Conservation (phyloP, 768 basidiomycete species). For the Kwoniella bestiolae region DNA sequence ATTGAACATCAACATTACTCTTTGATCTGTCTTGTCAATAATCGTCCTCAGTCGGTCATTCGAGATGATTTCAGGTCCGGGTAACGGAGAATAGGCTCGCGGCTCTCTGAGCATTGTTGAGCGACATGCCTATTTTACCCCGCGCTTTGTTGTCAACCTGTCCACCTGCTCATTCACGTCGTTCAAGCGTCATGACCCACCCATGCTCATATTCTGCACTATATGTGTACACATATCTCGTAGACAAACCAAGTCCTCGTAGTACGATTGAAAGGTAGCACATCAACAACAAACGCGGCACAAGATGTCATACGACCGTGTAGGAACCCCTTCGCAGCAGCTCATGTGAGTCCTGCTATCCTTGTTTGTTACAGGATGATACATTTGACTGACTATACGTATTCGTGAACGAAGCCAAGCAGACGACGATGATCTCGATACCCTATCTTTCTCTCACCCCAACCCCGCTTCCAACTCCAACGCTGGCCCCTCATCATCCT, state of each 20-base stretch:
- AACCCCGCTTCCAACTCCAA: neutral
- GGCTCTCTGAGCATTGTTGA: too few relatives aligned
- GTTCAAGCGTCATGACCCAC: neutral
- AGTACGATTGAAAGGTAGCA: neutral
- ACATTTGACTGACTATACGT: neutral
- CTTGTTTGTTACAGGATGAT: neutral
- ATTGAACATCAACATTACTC: slow-evolving; percentile 4
- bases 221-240: too few relatives aligned
- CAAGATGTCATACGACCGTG: slow-evolving; percentile 39
- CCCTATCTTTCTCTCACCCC: slow-evolving; percentile 52
- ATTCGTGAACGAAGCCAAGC: slow-evolving; percentile 44
- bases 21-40: too few relatives aligned
- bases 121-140: slow-evolving; percentile 2
- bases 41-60: slow-evolving; percentile 3
- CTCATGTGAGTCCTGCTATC: slow-evolving; percentile 35
- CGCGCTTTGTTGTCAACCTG: neutral
- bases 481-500: neutral
- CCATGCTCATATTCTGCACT: neutral
- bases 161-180: neutral
- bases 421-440: slow-evolving; percentile 56
- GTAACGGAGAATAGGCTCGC: too few relatives aligned
- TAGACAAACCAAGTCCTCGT: too few relatives aligned
- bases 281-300: neutral
- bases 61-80: neutral
- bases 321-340: slow-evolving; percentile 32